Conservation (phyloP, 164 flowering plant species). For the Vitis riparia region DNA sequence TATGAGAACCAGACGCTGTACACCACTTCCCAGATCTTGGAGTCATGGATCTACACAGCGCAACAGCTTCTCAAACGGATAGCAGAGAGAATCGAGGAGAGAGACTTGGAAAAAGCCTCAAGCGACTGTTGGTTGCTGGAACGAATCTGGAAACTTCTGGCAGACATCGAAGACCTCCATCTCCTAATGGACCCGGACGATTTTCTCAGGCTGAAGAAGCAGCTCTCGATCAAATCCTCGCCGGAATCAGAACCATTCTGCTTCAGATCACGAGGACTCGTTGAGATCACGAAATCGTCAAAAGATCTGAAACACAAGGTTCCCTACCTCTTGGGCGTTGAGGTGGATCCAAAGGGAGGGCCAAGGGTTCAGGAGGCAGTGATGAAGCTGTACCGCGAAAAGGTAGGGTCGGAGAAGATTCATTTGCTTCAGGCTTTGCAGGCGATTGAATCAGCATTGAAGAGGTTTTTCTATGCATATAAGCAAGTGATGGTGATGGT, state of each 20-base stretch:
- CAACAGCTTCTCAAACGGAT: constrained; percentile 44
- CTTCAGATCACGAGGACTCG: constrained; percentile 60
- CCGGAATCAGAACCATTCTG: constrained; percentile 60
- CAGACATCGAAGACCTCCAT: constrained; percentile 65
- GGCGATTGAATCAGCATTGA: constrained; percentile 68
- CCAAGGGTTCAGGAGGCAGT: constrained; percentile 92
- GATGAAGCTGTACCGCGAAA: constrained; percentile 63
- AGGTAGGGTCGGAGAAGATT: constrained; percentile 43
- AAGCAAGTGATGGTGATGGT: constrained; percentile 58
- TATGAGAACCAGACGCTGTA: constrained; percentile 60
- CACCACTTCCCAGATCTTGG: constrained; percentile 70
- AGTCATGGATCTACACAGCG: constrained; percentile 60
- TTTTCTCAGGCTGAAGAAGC: constrained; percentile 63
- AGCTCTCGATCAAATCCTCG: constrained; percentile 46
- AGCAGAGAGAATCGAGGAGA: constrained; percentile 28
- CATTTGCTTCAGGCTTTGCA: constrained; percentile 79
- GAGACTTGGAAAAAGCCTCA: constrained; percentile 43
- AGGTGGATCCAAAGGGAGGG: constrained; percentile 92
- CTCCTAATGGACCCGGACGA: constrained; percentile 84
- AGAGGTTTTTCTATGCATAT: constrained; percentile 71
- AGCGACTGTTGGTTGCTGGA: constrained; percentile 65
- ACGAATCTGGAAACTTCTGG: constrained; percentile 67
- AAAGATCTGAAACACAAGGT: constrained; percentile 78
- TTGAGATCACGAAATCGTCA: constrained; percentile 49
- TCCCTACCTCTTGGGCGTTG: constrained; percentile 73